Conservation (phyloP, 305 asterid genomes). For the Plantago coronopus region DNA sequence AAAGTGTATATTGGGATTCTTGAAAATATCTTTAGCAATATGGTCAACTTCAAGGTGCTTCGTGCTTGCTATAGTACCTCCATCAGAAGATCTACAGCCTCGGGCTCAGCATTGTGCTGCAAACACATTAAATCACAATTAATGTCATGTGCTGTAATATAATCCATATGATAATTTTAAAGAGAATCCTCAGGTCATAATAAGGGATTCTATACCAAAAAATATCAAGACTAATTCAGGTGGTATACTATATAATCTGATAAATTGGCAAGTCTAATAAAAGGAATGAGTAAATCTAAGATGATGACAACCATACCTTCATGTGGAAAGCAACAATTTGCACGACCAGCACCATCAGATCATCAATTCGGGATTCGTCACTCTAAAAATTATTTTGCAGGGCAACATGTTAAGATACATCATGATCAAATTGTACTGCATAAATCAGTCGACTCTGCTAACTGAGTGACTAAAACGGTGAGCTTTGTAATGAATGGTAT, state of each 20-base stretch:
- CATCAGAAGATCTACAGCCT: slow-evolving; percentile 97
- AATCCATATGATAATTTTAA: too few relatives aligned
- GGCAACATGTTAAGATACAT: slow-evolving; percentile 15
- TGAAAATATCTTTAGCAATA: not conserved
- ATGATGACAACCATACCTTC: slow-evolving; percentile 51
- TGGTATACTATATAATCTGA: not conserved
- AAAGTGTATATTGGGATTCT: too few relatives aligned
- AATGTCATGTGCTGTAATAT: not conserved
- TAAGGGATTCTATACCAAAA: slow-evolving; percentile 14
- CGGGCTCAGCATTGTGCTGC: slow-evolving; percentile 99
- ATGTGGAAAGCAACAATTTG: slow-evolving; percentile 94
- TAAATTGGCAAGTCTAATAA: too few relatives aligned
- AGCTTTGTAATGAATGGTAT: too few relatives aligned
- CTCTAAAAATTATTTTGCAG: slow-evolving; percentile 38
- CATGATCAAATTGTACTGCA: not conserved
- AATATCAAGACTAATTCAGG: not conserved
- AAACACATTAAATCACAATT: slow-evolving; percentile 21
- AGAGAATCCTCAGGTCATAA: too few relatives aligned
- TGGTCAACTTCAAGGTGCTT: slow-evolving; percentile 1
- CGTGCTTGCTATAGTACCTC: slow-evolving; percentile 52
- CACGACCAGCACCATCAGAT: slow-evolving; percentile 84
- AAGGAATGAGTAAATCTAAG: not conserved
- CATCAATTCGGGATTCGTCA: slow-evolving; percentile 69
- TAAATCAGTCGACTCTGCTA: not conserved
- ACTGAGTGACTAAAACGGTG: too few relatives aligned